Percentiles rank a stretch among this genome's conserved stretches.
phyloP scores from a whole-genome alignment of 495 filamentous ascomycete species.

The Penicillium cinerascens region DNA sequence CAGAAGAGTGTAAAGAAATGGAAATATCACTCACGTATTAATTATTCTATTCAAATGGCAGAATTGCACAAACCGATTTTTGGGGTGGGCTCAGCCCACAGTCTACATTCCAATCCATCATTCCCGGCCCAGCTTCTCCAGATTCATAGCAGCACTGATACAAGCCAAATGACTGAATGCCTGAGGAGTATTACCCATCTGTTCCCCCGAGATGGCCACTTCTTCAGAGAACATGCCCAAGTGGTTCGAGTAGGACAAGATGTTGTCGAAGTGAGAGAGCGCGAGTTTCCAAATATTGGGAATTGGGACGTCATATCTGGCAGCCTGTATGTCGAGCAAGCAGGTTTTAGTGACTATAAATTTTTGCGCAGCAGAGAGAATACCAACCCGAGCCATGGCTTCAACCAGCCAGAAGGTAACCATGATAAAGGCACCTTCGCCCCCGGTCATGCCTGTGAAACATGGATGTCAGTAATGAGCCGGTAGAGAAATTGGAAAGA shows the following conservation, averaged over 20 bases:
- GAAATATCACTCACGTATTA: background rate
- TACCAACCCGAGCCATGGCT: constrained; percentile 61
- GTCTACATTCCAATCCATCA: background rate
- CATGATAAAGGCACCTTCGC: constrained; percentile 75
- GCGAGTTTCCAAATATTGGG: constrained; percentile 58
- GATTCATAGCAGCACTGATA: constrained; percentile 69
- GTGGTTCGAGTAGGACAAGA: constrained; percentile 68
- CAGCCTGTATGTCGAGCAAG: constrained; percentile 20
- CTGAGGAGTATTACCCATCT: constrained; percentile 71
- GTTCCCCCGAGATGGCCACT: constrained; percentile 66
- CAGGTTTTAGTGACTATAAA: too few species aligned
- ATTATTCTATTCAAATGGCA: background rate
- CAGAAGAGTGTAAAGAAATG: background rate
- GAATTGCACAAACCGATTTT: constrained; percentile 1
- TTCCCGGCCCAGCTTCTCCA: constrained; percentile 40
- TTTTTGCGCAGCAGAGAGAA: background rate
- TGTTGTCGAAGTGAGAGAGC: constrained; percentile 68
- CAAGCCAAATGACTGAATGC: constrained; percentile 71
- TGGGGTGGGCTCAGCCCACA: background rate
- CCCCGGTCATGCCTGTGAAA: constrained; percentile 61
- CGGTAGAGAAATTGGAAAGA: background rate
- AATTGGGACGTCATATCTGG: constrained; percentile 55
- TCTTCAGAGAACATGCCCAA: constrained; percentile 74
- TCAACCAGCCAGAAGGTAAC: constrained; percentile 77
- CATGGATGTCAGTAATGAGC: constrained; percentile 16